phyloP scores from a whole-genome alignment of 176 grass and related monocot species.

The Oryza meyeriana region DNA sequence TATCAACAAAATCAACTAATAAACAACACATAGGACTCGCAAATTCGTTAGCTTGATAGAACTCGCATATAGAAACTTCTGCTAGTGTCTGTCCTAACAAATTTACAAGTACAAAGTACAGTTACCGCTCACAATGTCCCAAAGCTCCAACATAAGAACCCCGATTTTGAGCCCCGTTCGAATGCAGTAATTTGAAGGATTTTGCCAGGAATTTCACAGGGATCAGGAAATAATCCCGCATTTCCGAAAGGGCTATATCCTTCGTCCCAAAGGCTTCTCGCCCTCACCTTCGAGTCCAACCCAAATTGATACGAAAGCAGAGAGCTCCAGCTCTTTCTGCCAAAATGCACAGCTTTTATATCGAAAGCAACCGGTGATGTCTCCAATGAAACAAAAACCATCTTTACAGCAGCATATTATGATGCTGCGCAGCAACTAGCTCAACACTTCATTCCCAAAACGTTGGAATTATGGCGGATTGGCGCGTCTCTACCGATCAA shows the following conservation, averaged over 20 bases:
- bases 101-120: slow-evolving; percentile 6
- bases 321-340: not conserved
- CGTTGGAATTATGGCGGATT: not conserved
- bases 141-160: slow-evolving; percentile 19
- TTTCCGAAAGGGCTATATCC: not conserved
- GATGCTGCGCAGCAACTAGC: not conserved
- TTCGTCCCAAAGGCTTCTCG: not conserved
- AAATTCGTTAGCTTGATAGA: not conserved
- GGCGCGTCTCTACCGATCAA: not conserved
- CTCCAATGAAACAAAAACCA: slow-evolving; percentile 3
- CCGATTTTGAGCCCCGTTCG: not conserved
- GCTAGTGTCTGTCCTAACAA: not conserved
- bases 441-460: not conserved
- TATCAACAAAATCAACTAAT: not conserved
- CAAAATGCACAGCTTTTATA: not conserved
- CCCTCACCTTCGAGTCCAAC: not conserved
- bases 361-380: not conserved
- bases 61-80: not conserved
- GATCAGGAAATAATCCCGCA: not conserved
- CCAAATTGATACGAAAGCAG: not conserved
- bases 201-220: not conserved
- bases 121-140: not conserved
- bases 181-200: not conserved
- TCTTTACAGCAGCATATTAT: not conserved
- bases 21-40: not conserved